These are phyloP conservation scores for Yamadazyma aaseri DNA, from an alignment of 1,139 yeast species.

Conservation along the genomic window DNA sequence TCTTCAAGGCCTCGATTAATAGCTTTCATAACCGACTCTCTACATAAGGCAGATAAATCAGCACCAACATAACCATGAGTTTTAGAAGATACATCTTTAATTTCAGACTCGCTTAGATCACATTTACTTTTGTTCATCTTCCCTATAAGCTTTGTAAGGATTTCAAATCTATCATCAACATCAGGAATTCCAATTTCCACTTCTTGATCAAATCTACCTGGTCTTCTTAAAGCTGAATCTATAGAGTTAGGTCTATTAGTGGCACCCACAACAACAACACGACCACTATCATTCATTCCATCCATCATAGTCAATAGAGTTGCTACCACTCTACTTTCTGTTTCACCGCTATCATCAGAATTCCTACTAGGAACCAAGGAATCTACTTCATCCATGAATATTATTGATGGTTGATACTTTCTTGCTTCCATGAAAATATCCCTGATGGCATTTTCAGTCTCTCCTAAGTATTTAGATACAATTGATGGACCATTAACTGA, in stretches of 20 bases:
- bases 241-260: slow-evolving; percentile 75
- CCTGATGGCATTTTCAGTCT: slow-evolving; percentile 81
- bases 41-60: slow-evolving; percentile 79
- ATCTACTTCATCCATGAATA: slow-evolving; percentile 90
- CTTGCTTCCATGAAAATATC: slow-evolving; percentile 83
- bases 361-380: slow-evolving; percentile 82
- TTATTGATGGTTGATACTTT: slow-evolving; percentile 79
- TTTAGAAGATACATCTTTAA: slow-evolving; percentile 58
- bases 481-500: slow-evolving; percentile 90
- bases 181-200: slow-evolving; percentile 80
- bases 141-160: slow-evolving; percentile 57
- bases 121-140: slow-evolving; percentile 60
- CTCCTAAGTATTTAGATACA: slow-evolving; percentile 89
- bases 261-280: slow-evolving; percentile 80
- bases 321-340: slow-evolving; percentile 86
- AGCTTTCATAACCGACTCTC: slow-evolving; percentile 87
- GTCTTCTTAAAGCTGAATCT: slow-evolving; percentile 55
- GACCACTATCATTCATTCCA: slow-evolving; percentile 70
- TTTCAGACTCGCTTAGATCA: slow-evolving; percentile 50
- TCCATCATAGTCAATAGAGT: slow-evolving; percentile 88
- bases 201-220: slow-evolving; percentile 87
- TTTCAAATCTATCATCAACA: slow-evolving; percentile 61
- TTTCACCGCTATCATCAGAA: slow-evolving; percentile 84
- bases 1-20: slow-evolving; percentile 55
- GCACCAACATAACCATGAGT: slow-evolving; percentile 73